phyloP scores from a whole-genome alignment of 1,139 yeast genomes.

The Yarrowia galli region DNA sequence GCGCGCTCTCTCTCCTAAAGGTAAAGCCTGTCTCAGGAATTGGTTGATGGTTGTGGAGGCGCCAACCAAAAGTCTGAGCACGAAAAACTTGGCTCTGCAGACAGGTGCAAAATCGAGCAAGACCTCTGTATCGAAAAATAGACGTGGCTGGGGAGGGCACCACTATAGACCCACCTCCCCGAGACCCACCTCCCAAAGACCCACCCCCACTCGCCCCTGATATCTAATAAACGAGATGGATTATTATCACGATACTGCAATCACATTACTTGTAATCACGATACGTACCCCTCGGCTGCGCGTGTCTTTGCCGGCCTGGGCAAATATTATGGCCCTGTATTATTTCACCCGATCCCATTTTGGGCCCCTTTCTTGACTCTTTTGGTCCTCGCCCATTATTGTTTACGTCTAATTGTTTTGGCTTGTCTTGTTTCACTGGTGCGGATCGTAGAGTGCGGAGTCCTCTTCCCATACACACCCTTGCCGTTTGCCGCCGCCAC shows the following conservation, averaged over 20 bases:
- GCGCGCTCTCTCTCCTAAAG: background rate
- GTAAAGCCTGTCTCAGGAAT: no score
- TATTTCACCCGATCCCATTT: constrained; percentile 2
- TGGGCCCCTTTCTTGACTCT: constrained; percentile 13
- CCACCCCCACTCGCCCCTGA: no score
- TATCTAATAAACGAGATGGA: background rate
- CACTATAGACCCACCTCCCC: background rate
- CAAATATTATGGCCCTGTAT: background rate
- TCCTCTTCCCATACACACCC: background rate
- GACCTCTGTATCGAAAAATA: background rate
- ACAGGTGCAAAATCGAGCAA: no score
- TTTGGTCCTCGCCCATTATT: constrained; percentile 14
- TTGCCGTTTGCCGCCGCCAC: constrained; percentile 12
- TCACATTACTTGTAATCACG: no score
- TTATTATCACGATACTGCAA: background rate
- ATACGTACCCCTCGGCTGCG: background rate
- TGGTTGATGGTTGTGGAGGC: background rate
- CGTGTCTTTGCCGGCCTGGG: background rate
- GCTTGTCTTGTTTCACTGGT: constrained; percentile 19
- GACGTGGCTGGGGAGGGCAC: constrained; percentile 15
- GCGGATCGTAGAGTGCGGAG: constrained; percentile 33
- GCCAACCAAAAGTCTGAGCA: background rate
- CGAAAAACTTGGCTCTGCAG: background rate
- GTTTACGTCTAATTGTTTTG: constrained; percentile 18
- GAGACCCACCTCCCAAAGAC: background rate